Conservation (phyloP, 2,329 filamentous ascomycete species). For the Monosporascus sp. region DNA sequence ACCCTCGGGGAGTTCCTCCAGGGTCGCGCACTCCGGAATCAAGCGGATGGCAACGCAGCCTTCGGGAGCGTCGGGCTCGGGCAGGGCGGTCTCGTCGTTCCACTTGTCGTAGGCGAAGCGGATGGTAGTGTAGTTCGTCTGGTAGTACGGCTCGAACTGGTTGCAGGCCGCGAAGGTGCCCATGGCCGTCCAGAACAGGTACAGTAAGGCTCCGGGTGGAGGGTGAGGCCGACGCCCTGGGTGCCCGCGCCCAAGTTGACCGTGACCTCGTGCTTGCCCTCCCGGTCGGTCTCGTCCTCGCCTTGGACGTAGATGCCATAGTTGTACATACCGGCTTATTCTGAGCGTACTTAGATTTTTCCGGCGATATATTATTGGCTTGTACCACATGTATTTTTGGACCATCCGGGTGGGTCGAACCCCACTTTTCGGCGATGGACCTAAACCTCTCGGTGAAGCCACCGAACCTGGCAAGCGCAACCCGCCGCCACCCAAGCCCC, state of each 20-base stretch:
- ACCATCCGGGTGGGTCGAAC: no score
- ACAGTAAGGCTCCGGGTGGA: constrained; percentile 30
- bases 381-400: no score
- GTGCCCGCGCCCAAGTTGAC: constrained; percentile 34
- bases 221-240: constrained; percentile 27
- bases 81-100: constrained; percentile 7
- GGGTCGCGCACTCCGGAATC: constrained; percentile 36
- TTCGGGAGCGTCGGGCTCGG: constrained; percentile 25
- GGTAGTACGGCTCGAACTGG: constrained; percentile 37
- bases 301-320: constrained; percentile 29
- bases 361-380: no score
- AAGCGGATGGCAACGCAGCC: constrained; percentile 38
- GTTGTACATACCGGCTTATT: constrained; percentile 33
- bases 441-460: no score
- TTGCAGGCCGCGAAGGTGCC: constrained; percentile 39
- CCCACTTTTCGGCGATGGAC: no score
- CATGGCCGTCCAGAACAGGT: constrained; percentile 20
- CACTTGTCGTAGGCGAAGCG: constrained; percentile 28
- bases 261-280: constrained; percentile 22
- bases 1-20: constrained; percentile 31
- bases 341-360: no score
- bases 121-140: constrained; percentile 31
- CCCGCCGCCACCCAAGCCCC: no score
- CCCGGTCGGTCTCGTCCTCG: constrained; percentile 12
- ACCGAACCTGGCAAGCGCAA: no score